Base-by-base conservation (phyloP, 2,329 filamentous ascomycete genomes). In the Fusarium fujikuroi region DNA sequence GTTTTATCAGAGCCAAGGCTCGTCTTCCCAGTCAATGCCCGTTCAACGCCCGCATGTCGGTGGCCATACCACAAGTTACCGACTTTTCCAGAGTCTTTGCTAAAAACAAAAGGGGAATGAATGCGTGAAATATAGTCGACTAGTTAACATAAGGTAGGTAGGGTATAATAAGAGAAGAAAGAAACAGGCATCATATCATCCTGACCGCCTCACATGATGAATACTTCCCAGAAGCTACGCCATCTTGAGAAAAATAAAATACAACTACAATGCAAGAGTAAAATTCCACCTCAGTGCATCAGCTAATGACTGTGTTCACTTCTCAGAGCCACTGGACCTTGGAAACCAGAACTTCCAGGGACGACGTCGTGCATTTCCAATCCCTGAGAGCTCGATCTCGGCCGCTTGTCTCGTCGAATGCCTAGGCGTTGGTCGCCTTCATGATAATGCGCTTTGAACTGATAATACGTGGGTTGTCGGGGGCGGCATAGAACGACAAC, bases 401-500 rank as follows among this genome's bases (percentile, higher is more conserved):
- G 78, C 14, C 81, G 75, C 60, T 80, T 79, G 28, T 78, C 77
- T 34, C 78, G 76, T 46, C 78, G 79, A 30, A 87, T 85, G 10
- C 92, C 93, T 69, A 98, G 90, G 32, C 96, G 90, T 83, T 97
- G 93, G 81, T 98, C 96, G 11, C 96, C 96, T 70, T 91, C 87
- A 71, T 90, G 85, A 76, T 96, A 95, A 60, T 85, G 84, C 47
- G 85, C 85, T 84, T 97, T 98, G 86, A 98, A 97, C 69, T 90
- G 89, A 79, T 98, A 90, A 81, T 98, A 98, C 0, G 93, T 95
- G 12, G 95, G 95, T 25, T 94, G 91, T 25, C 95, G 89, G 18
- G 96, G 95, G 54, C 95, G 91, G 75, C 91, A 92, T 56, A 98
- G 86, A 18, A 98, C 95, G 12, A 91, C 88, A 42, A 93, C 82